phyloP scores from a whole-genome alignment of 2,329 filamentous ascomycete species.

The Pseudopyrenochaeta lycopersici region DNA sequence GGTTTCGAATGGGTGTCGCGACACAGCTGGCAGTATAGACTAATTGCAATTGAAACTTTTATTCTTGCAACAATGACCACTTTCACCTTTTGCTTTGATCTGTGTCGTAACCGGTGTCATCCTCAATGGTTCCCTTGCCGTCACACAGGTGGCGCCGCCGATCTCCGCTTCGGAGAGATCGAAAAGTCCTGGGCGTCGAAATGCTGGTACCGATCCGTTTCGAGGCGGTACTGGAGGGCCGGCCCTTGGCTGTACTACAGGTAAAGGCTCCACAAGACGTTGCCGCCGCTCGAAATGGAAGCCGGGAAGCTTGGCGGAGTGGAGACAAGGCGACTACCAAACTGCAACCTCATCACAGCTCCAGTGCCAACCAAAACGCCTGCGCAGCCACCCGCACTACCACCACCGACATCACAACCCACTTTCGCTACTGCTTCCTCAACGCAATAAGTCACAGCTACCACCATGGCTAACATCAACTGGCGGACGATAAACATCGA shows the following conservation, averaged over 20 bases:
- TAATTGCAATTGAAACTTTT: slow-evolving; percentile 46
- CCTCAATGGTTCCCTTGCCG: slow-evolving; percentile 13
- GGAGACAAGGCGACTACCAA: slow-evolving; percentile 30
- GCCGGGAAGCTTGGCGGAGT: slow-evolving; percentile 39
- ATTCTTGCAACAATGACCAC: slow-evolving; percentile 8
- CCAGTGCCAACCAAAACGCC: slow-evolving; percentile 22
- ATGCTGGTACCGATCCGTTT: slow-evolving; percentile 34
- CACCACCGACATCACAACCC: neutral
- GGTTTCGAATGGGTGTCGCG: slow-evolving; percentile 43
- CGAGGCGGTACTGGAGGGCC: slow-evolving; percentile 33
- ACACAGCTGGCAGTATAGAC: slow-evolving; percentile 46
- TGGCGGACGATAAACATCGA: slow-evolving; percentile 95
- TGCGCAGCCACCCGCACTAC: slow-evolving; percentile 13
- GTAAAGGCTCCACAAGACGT: slow-evolving; percentile 27
- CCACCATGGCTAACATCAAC: slow-evolving; percentile 62
- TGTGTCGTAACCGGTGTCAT: slow-evolving; percentile 20
- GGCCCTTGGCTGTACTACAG: slow-evolving; percentile 49
- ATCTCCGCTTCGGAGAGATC: slow-evolving; percentile 32
- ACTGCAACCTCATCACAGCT: slow-evolving; percentile 31
- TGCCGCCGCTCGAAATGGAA: slow-evolving; percentile 30
- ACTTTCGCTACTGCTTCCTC: slow-evolving; percentile 4
- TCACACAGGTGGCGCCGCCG: slow-evolving; percentile 39
- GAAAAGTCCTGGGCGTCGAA: slow-evolving; percentile 20
- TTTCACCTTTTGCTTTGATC: slow-evolving; percentile 11
- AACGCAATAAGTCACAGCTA: slow-evolving; percentile 7